Conservation (phyloP, 805 yeast genomes). For the Starmerella roubikii region DNA sequence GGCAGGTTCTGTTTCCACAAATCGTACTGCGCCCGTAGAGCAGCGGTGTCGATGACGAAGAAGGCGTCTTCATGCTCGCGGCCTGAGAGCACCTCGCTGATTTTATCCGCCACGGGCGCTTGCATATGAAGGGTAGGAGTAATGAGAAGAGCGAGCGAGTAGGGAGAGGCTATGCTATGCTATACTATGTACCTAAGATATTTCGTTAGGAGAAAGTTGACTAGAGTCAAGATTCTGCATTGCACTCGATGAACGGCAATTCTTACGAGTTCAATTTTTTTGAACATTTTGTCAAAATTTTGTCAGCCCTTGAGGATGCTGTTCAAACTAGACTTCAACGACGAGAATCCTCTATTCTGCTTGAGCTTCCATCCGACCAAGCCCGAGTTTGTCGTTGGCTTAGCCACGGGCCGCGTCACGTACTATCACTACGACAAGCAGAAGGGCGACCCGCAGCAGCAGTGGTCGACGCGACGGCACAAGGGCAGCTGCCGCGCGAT, state of each 20-base stretch:
- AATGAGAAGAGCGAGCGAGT: no score
- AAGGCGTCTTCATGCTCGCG: conserved; percentile 52
- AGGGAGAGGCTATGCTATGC: no score
- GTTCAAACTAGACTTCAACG: conserved; percentile 22
- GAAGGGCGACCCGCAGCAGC: conserved; percentile 22
- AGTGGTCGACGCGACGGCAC: conserved; percentile 84
- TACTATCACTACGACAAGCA: conserved; percentile 43
- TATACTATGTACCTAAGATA: no score
- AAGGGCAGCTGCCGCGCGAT: conserved; percentile 74
- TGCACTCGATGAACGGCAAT: background rate
- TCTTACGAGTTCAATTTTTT: background rate
- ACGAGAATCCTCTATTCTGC: conserved; percentile 41
- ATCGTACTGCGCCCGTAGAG: conserved; percentile 45
- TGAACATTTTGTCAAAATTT: background rate
- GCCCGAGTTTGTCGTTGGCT: conserved; percentile 52
- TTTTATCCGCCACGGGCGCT: background rate
- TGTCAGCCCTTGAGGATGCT: conserved; percentile 9
- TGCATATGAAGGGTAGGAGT: no score
- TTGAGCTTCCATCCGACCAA: conserved; percentile 64
- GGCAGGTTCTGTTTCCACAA: conserved; percentile 59
- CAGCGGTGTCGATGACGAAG: conserved; percentile 74
- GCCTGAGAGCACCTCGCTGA: conserved; percentile 1
- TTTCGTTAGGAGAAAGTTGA: no score
- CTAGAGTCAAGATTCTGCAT: no score
- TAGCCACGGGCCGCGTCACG: conserved; percentile 68